Evolutionary conservation across 1,139 yeast species (phyloP).

Genomic region (Yarrowia galli): DNA sequence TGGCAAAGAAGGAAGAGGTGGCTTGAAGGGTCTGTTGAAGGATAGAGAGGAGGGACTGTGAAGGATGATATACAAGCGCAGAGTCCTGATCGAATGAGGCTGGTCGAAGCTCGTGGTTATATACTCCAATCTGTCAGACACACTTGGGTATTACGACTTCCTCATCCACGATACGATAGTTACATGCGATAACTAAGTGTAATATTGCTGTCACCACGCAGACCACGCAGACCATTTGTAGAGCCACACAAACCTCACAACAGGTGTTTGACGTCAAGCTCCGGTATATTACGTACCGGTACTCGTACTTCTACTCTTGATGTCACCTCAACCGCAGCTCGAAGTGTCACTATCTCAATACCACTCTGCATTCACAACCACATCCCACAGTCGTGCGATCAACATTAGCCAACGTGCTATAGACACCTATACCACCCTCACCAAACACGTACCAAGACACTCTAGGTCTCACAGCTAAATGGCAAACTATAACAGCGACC

Average conservation of each 20-base stretch:
- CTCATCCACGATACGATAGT: too few relatives aligned
- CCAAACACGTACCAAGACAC: not conserved
- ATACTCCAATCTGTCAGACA: not conserved
- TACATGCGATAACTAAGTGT: not conserved
- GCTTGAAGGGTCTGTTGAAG: not conserved
- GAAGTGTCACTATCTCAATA: too few relatives aligned
- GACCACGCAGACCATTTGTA: not conserved
- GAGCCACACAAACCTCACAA: not conserved
- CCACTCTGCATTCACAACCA: too few relatives aligned
- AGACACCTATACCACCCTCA: too few relatives aligned
- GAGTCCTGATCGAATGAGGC: too few relatives aligned
- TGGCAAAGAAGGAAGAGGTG: not conserved
- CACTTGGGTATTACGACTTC: not conserved
- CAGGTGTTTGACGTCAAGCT: too few relatives aligned
- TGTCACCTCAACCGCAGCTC: too few relatives aligned
- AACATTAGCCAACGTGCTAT: too few relatives aligned
- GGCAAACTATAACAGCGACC: not conserved
- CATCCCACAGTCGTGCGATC: not conserved
- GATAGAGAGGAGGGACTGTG: not conserved
- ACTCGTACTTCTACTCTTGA: too few relatives aligned
- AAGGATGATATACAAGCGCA: too few relatives aligned
- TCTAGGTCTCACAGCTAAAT: not conserved
- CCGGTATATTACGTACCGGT: too few relatives aligned
- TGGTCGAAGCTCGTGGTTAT: too few relatives aligned
- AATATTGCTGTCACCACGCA: not conserved